Conservation (phyloP, 176 grass and related monocot genomes). For the Aegilops sharonensis region DNA sequence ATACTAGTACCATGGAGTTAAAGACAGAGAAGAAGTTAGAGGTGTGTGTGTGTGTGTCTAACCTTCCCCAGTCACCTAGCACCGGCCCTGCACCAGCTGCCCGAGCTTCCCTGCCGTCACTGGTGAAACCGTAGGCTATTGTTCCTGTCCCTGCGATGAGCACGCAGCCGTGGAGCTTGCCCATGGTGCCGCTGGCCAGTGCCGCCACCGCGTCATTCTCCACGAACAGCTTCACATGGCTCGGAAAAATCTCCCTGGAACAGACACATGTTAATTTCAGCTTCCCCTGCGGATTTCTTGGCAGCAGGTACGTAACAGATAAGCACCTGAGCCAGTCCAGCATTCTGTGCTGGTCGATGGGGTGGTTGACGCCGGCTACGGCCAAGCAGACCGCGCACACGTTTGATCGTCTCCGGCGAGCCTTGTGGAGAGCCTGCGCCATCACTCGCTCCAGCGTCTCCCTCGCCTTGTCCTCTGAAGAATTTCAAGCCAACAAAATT, state of each 20-base stretch:
- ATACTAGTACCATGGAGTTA: not conserved
- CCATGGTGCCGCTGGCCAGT: constrained; percentile 78
- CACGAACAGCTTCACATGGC: constrained; percentile 61
- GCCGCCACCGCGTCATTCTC: constrained; percentile 75
- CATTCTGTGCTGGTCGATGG: constrained; percentile 64
- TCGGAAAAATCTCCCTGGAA: constrained; percentile 60
- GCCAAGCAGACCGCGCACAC: constrained; percentile 68
- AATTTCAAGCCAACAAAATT: not conserved
- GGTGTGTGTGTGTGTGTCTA: constrained; percentile 2
- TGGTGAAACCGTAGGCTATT: constrained; percentile 72
- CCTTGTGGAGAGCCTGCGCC: constrained; percentile 63
- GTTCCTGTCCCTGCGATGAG: constrained; percentile 69
- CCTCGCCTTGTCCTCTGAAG: constrained; percentile 60
- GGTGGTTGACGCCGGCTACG: constrained; percentile 67
- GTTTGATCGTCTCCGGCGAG: constrained; percentile 35
- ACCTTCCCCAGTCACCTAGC: constrained; percentile 84
- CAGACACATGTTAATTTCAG: not conserved
- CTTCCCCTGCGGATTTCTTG: not conserved
- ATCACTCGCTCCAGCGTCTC: constrained; percentile 66
- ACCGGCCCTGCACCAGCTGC: constrained; percentile 81
- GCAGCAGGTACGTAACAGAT: not conserved
- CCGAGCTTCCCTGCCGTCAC: constrained; percentile 64
- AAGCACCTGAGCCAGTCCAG: constrained; percentile 60
- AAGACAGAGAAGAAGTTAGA: not conserved
- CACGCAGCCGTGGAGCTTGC: constrained; percentile 74